Conservation (phyloP, 352 stramenopile species). For the Pythium utonaiense region DNA sequence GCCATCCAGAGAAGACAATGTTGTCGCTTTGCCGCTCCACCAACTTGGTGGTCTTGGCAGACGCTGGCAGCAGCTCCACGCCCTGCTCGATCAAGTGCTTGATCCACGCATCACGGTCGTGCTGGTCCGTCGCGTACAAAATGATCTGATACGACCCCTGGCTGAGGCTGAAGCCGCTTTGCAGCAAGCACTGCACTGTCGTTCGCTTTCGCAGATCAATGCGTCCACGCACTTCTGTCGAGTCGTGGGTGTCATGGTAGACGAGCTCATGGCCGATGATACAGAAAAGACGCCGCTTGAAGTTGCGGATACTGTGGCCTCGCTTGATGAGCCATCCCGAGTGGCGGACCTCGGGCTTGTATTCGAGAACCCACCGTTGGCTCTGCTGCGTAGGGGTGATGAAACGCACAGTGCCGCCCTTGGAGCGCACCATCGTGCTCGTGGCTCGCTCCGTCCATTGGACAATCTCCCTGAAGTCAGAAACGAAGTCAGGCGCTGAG, state of each 20-base stretch:
- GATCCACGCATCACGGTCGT: constrained; percentile 83
- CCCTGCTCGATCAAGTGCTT: constrained; percentile 71
- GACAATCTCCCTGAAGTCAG: constrained; percentile 57
- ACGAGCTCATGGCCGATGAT: constrained; percentile 84
- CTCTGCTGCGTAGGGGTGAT: constrained; percentile 55
- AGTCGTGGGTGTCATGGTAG: constrained; percentile 81
- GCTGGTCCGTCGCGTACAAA: constrained; percentile 71
- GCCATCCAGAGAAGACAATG: constrained; percentile 75
- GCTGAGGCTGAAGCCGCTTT: constrained; percentile 73
- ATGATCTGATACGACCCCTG: constrained; percentile 79
- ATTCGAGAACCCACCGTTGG: constrained; percentile 68
- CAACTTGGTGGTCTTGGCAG: constrained; percentile 48
- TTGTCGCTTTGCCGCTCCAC: constrained; percentile 54
- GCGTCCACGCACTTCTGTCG: constrained; percentile 66
- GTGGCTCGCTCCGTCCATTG: constrained; percentile 78
- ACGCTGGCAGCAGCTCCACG: constrained; percentile 54
- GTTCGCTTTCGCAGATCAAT: constrained; percentile 69
- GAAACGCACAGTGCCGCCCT: constrained; percentile 36
- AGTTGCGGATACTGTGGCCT: constrained; percentile 70
- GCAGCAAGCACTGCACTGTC: constrained; percentile 56
- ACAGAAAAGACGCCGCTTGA: constrained; percentile 85
- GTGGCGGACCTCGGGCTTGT: constrained; percentile 78
- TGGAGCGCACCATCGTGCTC: constrained; percentile 70
- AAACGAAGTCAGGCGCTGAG: constrained; percentile 5
- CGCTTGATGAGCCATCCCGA: constrained; percentile 88